Conservation (phyloP, 352 stramenopile genomes). For the Phytophthora fragariaefolia region DNA sequence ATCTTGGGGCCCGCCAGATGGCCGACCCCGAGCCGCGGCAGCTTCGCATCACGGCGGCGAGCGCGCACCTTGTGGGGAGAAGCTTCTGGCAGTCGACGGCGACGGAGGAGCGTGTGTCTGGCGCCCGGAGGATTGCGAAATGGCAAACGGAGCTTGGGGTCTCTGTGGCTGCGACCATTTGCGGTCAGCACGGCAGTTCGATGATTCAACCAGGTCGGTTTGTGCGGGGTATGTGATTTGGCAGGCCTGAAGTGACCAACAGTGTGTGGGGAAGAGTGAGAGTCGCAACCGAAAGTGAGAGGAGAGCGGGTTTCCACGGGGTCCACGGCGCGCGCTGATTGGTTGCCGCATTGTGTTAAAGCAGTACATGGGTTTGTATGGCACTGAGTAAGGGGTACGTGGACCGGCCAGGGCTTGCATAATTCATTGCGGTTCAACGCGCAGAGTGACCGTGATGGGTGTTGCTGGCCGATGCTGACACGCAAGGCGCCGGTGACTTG, state of each 20-base stretch:
- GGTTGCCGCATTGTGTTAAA: too few species aligned
- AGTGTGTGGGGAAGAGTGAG: background rate
- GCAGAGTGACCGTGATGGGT: slow-evolving; percentile 21
- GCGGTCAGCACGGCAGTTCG: slow-evolving; percentile 1
- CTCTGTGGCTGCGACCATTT: slow-evolving; percentile 34
- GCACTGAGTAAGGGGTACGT: too few species aligned
- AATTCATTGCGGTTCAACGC: slow-evolving; percentile 16
- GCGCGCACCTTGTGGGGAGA: slow-evolving; percentile 24
- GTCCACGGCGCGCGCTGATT: slow-evolving; percentile 23
- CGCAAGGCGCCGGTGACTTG: slow-evolving; percentile 16
- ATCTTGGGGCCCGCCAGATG: slow-evolving; percentile 23
- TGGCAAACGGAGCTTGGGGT: slow-evolving; percentile 23
- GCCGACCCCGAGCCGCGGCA: too few species aligned
- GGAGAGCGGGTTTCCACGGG: background rate
- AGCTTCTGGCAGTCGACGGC: slow-evolving; percentile 7
- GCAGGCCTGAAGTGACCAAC: background rate
- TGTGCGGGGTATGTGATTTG: slow-evolving; percentile 14
- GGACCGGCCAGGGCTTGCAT: slow-evolving; percentile 7
- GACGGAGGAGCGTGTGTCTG: slow-evolving; percentile 28
- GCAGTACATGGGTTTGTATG: too few species aligned
- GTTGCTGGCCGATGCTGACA: slow-evolving; percentile 26
- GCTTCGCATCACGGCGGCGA: slow-evolving; percentile 14
- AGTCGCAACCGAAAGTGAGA: background rate
- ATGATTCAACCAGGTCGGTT: slow-evolving; percentile 27
- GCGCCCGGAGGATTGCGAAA: slow-evolving; percentile 43